Conservation (phyloP, 768 basidiomycete species). For the Tricholoma flavovirens region DNA sequence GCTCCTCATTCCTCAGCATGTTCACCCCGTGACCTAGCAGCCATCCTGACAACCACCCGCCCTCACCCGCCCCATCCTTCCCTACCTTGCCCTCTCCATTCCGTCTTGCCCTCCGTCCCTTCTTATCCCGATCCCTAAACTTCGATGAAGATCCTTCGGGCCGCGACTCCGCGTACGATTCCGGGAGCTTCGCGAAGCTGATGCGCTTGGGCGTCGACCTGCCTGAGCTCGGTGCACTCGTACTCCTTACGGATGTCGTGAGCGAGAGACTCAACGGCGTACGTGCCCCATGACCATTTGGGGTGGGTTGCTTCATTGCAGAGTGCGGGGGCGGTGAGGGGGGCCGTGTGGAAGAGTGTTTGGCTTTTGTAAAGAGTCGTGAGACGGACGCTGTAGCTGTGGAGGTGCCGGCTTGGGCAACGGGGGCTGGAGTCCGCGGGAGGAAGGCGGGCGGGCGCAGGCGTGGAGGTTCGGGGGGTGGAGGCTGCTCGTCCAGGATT, state of each 20-base stretch:
- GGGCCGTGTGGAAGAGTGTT: slow-evolving; percentile 52
- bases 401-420: slow-evolving; percentile 53
- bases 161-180: slow-evolving; percentile 43
- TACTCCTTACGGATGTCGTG: slow-evolving; percentile 19
- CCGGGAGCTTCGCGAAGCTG: slow-evolving; percentile 70
- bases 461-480: slow-evolving; percentile 15
- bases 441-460: slow-evolving; percentile 31
- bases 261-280: slow-evolving; percentile 23
- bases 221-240: slow-evolving; percentile 43
- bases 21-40: slow-evolving; percentile 18
- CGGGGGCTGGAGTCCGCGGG: slow-evolving; percentile 47
- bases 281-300: neutral
- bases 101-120: slow-evolving; percentile 21
- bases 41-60: slow-evolving; percentile 25
- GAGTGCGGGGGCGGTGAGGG: slow-evolving; percentile 52
- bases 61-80: slow-evolving; percentile 13
- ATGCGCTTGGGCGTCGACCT: slow-evolving; percentile 66
- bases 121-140: slow-evolving; percentile 28
- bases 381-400: slow-evolving; percentile 76
- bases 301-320: slow-evolving; percentile 28
- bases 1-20: slow-evolving; percentile 34
- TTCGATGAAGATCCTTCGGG: slow-evolving; percentile 25
- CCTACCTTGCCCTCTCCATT: slow-evolving; percentile 10
- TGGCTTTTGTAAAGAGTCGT: slow-evolving; percentile 62
- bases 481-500: slow-evolving; percentile 57